Evolutionary conservation across 78 protist species (phyloP).

Genomic region (Bodo saltans): DNA sequence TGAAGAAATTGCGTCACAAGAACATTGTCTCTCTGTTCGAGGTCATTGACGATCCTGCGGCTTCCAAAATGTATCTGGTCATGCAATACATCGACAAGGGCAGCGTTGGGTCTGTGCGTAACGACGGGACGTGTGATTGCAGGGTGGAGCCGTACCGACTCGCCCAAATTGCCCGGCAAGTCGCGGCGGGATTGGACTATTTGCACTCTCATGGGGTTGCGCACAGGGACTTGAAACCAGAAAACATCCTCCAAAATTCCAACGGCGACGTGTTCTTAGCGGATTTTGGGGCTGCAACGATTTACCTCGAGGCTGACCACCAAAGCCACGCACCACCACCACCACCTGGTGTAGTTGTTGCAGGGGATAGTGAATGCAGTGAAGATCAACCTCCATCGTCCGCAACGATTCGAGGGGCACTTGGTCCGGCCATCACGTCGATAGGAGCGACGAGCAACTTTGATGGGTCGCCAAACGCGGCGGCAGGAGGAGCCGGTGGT

Average conservation of each 20-base stretch:
- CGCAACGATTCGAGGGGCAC: too few relatives aligned
- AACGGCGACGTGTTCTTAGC: background rate
- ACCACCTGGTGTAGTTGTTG: too few relatives aligned
- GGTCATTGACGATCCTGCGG: conserved; percentile 27
- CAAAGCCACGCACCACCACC: too few relatives aligned
- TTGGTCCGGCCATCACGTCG: too few relatives aligned
- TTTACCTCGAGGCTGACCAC: too few relatives aligned
- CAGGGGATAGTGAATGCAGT: too few relatives aligned
- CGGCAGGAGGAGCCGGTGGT: too few relatives aligned
- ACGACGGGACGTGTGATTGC: background rate
- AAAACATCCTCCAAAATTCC: conserved; percentile 17
- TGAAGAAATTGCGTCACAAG: conserved; percentile 32
- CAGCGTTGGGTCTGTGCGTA: background rate
- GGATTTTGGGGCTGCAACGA: too few relatives aligned
- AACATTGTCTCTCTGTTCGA: conserved; percentile 36
- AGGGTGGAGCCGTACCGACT: background rate
- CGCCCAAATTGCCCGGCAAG: background rate
- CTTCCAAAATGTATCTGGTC: conserved; percentile 7
- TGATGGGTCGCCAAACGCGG: too few relatives aligned
- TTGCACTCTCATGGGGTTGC: background rate
- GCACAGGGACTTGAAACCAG: conserved; percentile 51
- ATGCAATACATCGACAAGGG: conserved; percentile 17
- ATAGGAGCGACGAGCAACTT: too few relatives aligned
- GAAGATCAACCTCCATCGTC: too few relatives aligned
- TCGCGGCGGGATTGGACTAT: conserved; percentile 6